phyloP scores from a whole-genome alignment of 2,329 filamentous ascomycete genomes.

The Juglanconis sp. region DNA sequence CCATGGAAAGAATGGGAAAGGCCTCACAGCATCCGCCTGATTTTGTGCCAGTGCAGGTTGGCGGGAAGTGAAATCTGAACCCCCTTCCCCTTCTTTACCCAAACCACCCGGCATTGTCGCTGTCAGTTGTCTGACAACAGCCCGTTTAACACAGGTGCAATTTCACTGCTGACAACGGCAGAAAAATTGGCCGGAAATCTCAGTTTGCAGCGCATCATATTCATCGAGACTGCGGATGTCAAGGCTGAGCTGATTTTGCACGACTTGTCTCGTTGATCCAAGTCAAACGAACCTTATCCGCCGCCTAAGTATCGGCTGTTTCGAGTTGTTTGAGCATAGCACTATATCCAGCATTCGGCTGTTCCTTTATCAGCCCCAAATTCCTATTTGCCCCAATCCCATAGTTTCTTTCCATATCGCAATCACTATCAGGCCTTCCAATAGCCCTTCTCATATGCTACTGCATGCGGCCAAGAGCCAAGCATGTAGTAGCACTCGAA shows the following conservation, averaged over 20 bases:
- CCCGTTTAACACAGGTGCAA: slow-evolving; percentile 34
- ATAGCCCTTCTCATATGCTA: no score
- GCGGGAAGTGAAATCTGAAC: slow-evolving; percentile 36
- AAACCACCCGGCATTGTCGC: no score
- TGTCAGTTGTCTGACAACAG: not conserved
- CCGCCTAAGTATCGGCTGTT: no score
- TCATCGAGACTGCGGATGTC: slow-evolving; percentile 38
- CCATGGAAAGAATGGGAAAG: slow-evolving; percentile 37
- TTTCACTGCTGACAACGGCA: slow-evolving; percentile 38
- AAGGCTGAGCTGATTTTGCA: slow-evolving; percentile 42
- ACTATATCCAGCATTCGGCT: no score
- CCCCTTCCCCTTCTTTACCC: not conserved
- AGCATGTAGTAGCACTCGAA: no score
- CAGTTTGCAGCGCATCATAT: slow-evolving; percentile 41
- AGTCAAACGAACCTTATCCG: no score
- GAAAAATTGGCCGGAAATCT: slow-evolving; percentile 44
- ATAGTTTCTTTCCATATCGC: no score
- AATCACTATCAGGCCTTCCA: no score
- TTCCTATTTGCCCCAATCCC: no score
- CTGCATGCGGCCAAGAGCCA: no score
- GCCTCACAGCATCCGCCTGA: slow-evolving; percentile 33
- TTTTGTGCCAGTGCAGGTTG: slow-evolving; percentile 37
- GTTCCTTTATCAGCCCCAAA: no score
- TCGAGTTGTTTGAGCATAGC: no score
- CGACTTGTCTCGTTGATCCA: not conserved